Evolutionary conservation across 805 yeast genomes (phyloP), one percentile per base, ranked within the genome.

Genomic region (Candida ficus): DNA sequence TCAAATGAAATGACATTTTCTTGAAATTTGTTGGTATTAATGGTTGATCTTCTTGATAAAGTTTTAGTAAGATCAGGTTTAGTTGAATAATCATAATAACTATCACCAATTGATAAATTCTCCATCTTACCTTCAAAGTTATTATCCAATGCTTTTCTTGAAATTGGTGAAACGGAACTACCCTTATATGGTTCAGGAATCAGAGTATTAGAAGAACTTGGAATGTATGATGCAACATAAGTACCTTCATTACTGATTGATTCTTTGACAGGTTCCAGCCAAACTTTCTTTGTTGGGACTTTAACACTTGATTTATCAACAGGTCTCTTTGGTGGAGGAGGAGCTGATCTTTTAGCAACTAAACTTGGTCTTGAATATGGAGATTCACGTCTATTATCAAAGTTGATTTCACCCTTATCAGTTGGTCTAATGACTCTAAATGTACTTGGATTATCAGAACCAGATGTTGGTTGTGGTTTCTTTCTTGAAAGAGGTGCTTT

Each of bases 1-100:
- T 75, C 83, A 64, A 90, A 90, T 2, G 79, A 75, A 25, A 88
- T 73, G 3, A 69, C 73, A 52, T 84, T 85, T 48, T 88, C 95
- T 34, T 70, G 71, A 62, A 84, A 85, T 13, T 76, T 73, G 51
- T 76, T 36, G 7, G 25, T 38, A n/a, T n/a, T n/a, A n/a, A n/a
- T n/a, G 3, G 19, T 14, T 5, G 40, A 6, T 8, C 18, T 29
- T 2, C 35, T 32, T 10, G 45, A 42, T 9, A 26, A 25, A 11
- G 28, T 4, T 20, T 33, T 20, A 2, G 22, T 17, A 4, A 34
- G 3, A 11, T 17, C 17, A 5, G 6, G 7, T 27, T 9, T 21
- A 32, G 17, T 3, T 14, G 12, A 21, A 4, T 6, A 13, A 7
- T 23, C 16, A 12, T 7, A 17, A 12, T 33, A 33, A 8, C 19